Conservation (phyloP, 2,329 filamentous ascomycete species). For the Monosporascus cannonballus region DNA sequence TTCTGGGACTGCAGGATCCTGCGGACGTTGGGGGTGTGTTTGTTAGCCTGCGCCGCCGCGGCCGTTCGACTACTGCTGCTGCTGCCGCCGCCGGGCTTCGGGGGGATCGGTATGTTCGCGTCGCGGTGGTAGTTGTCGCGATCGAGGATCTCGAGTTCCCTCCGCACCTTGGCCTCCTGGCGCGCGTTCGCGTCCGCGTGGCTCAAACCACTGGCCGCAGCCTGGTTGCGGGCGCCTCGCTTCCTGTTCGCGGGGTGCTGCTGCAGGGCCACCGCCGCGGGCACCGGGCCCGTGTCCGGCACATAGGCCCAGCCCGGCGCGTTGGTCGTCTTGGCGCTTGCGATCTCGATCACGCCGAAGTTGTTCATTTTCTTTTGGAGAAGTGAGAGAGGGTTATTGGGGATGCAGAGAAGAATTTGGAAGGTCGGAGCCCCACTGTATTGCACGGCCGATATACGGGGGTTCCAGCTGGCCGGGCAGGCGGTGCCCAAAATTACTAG, state of each 20-base stretch:
- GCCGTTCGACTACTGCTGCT: neutral
- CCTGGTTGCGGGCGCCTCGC: conserved; percentile 56
- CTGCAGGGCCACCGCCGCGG: conserved; percentile 32
- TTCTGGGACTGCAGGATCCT: conserved; percentile 76
- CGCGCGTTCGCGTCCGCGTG: conserved; percentile 68
- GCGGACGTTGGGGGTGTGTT: conserved; percentile 64
- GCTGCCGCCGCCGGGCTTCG: conserved; percentile 42
- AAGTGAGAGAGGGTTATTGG: too few relatives aligned
- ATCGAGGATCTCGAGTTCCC: conserved; percentile 77
- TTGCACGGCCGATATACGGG: too few relatives aligned
- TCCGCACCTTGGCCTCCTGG: conserved; percentile 73
- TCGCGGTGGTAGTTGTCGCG: conserved; percentile 67
- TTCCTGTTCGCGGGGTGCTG: conserved; percentile 57
- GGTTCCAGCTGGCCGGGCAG: too few relatives aligned
- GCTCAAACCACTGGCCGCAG: conserved; percentile 38
- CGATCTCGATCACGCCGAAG: conserved; percentile 78
- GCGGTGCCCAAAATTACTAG: too few relatives aligned
- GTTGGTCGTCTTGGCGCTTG: conserved; percentile 58
- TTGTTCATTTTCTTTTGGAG: conserved; percentile 44
- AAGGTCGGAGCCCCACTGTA: too few relatives aligned
- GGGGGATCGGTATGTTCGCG: conserved; percentile 62
- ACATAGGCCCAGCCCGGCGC: conserved; percentile 93
- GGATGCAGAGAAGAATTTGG: too few relatives aligned
- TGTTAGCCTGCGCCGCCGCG: conserved; percentile 36
- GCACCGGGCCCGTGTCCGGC: conserved; percentile 61